phyloP scores from a whole-genome alignment of 257 asterid species.

The Solanum peruvianum region DNA sequence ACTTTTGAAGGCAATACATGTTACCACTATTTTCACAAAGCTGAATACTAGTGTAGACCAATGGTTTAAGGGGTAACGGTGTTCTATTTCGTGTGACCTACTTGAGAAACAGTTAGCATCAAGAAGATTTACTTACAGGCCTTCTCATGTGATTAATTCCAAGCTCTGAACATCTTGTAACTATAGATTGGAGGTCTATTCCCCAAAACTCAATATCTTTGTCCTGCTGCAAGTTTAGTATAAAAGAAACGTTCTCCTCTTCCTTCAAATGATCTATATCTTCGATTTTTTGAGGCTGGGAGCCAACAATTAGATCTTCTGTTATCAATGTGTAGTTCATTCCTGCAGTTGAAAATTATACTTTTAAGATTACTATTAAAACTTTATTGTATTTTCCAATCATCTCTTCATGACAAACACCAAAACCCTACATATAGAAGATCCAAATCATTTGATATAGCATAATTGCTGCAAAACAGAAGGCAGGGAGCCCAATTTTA shows the following conservation, averaged over 20 bases:
- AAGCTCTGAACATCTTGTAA: conserved; percentile 45
- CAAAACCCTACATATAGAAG: background rate
- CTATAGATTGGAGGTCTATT: conserved; percentile 52
- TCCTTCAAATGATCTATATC: conserved; percentile 75
- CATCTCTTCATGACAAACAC: background rate
- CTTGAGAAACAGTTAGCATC: background rate
- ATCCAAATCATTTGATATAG: background rate
- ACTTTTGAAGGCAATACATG: background rate
- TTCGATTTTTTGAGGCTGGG: conserved; percentile 88
- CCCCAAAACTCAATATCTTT: conserved; percentile 76
- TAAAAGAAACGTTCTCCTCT: conserved; percentile 55
- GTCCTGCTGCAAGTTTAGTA: conserved; percentile 93
- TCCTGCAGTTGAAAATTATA: conserved; percentile 34
- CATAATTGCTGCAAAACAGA: background rate
- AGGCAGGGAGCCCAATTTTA: background rate
- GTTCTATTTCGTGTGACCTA: background rate
- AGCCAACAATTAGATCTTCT: conserved; percentile 72
- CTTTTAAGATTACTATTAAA: conserved; percentile 2
- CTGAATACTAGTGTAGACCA: background rate
- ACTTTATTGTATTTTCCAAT: background rate
- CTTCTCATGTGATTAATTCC: conserved; percentile 81
- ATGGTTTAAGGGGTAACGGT: background rate
- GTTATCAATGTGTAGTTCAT: conserved; percentile 89
- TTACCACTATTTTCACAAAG: background rate
- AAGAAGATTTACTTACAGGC: conserved; percentile 62